A percentile compares a stretch with the other conserved stretches of the same genome.
phyloP scores from a whole-genome alignment of 179 eudicot species.

The Heliamphora pulchella region DNA sequence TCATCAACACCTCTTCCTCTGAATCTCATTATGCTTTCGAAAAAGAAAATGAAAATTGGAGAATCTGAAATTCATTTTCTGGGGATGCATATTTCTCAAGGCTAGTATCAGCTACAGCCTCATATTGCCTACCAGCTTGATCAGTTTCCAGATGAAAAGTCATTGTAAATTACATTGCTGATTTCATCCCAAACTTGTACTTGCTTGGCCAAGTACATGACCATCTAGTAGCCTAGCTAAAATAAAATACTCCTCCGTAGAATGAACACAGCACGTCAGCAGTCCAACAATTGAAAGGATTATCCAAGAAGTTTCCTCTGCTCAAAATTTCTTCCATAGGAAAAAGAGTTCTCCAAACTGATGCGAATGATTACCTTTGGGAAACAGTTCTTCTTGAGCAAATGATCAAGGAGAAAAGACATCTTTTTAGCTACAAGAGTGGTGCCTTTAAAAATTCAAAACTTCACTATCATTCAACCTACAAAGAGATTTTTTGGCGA shows the following conservation, averaged over 20 bases:
- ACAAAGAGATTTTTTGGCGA: neutral
- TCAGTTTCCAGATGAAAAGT: neutral
- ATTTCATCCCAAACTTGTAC: neutral
- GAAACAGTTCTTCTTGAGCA: neutral
- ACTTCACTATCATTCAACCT: neutral
- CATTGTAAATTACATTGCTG: neutral
- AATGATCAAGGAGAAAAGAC: neutral
- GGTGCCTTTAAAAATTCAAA: neutral
- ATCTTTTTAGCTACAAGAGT: neutral
- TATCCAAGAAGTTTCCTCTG: neutral
- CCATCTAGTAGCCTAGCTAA: neutral
- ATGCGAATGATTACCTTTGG: neutral
- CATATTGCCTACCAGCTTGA: neutral
- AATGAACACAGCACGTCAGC: neutral
- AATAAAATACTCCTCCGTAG: neutral
- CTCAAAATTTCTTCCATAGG: neutral
- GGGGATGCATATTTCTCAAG: neutral
- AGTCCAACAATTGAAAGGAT: neutral
- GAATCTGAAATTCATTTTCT: neutral
- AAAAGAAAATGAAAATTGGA: neutral
- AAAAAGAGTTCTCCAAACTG: neutral
- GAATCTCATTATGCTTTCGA: neutral
- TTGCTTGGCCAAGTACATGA: neutral
- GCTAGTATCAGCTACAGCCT: neutral
- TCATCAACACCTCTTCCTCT: too few species aligned